These are phyloP conservation scores for Piromyces sp. DNA, from an alignment of 192 early-diverging fungal genomes.

Conservation along the genomic window DNA sequence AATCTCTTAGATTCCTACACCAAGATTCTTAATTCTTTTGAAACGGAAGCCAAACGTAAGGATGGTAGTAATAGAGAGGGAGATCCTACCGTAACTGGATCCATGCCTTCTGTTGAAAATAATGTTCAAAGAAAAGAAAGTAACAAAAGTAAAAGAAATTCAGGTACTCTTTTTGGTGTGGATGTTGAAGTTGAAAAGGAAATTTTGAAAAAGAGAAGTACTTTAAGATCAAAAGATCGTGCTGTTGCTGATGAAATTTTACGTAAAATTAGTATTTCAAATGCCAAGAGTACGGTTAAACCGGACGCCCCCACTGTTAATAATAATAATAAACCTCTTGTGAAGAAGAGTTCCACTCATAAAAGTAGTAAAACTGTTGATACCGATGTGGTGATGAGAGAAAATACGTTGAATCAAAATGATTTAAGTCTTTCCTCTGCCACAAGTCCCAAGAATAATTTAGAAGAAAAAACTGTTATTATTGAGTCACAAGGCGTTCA, in stretches of 20 bases:
- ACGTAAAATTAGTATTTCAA: background rate
- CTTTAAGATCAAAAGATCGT: background rate
- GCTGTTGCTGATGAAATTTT: background rate
- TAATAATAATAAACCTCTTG: background rate
- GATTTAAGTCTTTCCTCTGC: background rate
- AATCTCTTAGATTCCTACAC: background rate
- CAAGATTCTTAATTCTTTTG: background rate
- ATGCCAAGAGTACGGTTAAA: background rate
- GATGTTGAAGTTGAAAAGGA: background rate
- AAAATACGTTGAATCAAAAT: background rate
- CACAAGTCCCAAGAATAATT: background rate
- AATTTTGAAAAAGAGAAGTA: background rate
- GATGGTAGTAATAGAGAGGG: too few relatives aligned
- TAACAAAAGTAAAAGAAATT: background rate
- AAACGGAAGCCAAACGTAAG: too few relatives aligned
- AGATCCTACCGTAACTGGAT: background rate
- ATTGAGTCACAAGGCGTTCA: background rate
- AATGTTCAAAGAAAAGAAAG: background rate
- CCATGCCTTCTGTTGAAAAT: background rate
- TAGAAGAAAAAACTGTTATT: background rate
- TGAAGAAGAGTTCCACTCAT: background rate
- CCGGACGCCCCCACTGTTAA: background rate
- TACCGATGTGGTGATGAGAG: background rate
- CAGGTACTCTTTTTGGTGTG: background rate
- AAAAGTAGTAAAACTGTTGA: background rate